Evolutionary conservation across 2,329 filamentous ascomycete genomes (phyloP).

Genomic region (Podosphaera leucotricha): DNA sequence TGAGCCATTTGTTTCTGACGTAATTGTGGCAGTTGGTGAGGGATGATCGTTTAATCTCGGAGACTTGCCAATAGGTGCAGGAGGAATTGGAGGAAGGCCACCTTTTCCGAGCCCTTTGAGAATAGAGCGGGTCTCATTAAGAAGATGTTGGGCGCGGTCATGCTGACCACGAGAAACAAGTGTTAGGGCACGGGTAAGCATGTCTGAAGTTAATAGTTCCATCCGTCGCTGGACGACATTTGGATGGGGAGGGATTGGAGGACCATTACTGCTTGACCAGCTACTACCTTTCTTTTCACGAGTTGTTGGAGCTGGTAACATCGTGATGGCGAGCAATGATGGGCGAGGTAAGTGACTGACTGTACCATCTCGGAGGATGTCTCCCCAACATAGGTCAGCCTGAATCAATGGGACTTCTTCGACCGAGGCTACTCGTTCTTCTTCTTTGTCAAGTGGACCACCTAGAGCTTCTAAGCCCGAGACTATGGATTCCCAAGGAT

Average conservation of each 20-base stretch:
- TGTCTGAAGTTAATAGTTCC: conserved; percentile 93
- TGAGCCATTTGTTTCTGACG: conserved; percentile 17
- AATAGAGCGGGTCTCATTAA: conserved; percentile 84
- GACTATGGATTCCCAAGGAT: conserved; percentile 93
- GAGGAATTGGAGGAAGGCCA: conserved; percentile 70
- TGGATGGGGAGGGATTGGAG: conserved; percentile 84
- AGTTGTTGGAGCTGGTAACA: conserved; percentile 45
- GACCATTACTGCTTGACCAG: conserved; percentile 29
- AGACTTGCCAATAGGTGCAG: conserved; percentile 21
- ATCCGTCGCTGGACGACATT: conserved; percentile 89
- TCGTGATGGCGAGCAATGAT: conserved; percentile 81
- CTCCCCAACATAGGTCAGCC: conserved; percentile 79
- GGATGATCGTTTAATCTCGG: conserved; percentile 5
- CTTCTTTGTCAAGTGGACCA: conserved; percentile 66
- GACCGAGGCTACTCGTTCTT: conserved; percentile 59
- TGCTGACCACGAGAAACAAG: conserved; percentile 80
- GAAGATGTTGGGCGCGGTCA: conserved; percentile 74
- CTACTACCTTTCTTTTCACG: conserved; percentile 36
- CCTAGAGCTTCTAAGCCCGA: conserved; percentile 85
- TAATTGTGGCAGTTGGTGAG: conserved; percentile 11
- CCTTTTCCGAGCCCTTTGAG: conserved; percentile 91
- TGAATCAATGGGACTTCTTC: conserved; percentile 92
- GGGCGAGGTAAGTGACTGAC: conserved; percentile 70
- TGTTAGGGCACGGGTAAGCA: conserved; percentile 80
- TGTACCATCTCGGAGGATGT: conserved; percentile 74